Evolutionary conservation across 1,284 basidiomycete species (phyloP).

Genomic region (Ustilago vetiveriae): DNA sequence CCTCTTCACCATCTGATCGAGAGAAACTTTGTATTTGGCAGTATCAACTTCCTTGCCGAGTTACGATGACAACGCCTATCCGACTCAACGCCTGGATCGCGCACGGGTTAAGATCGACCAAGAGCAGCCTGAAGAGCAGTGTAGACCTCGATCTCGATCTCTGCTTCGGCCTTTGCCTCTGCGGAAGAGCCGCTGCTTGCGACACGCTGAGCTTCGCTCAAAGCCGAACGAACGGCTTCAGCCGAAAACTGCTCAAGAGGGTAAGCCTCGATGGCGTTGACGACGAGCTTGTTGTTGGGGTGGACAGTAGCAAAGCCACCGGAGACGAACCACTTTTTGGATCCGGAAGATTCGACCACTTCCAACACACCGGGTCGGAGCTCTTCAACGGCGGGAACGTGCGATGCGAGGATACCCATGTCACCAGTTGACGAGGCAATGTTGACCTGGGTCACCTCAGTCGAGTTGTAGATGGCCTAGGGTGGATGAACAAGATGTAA

Average conservation of each 20-base stretch:
- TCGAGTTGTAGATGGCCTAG: slow-evolving; percentile 58
- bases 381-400: slow-evolving; percentile 66
- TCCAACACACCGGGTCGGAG: slow-evolving; percentile 65
- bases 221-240: slow-evolving; percentile 87
- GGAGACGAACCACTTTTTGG: slow-evolving; percentile 74
- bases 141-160: slow-evolving; percentile 94
- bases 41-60: too few species aligned
- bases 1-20: too few species aligned
- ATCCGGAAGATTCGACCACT: slow-evolving; percentile 62
- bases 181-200: slow-evolving; percentile 84
- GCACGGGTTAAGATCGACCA: slow-evolving; percentile 55
- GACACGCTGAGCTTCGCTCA: slow-evolving; percentile 88
- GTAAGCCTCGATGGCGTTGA: slow-evolving; percentile 97
- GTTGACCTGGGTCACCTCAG: slow-evolving; percentile 64
- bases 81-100: too few species aligned
- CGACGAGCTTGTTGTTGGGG: slow-evolving; percentile 93
- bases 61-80: too few species aligned
- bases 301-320: slow-evolving; percentile 98
- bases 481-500: background rate
- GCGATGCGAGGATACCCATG: slow-evolving; percentile 66
- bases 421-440: slow-evolving; percentile 61
- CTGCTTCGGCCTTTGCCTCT: slow-evolving; percentile 91
- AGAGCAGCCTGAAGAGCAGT: slow-evolving; percentile 91
- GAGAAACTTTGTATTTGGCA: too few species aligned
- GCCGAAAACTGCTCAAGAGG: slow-evolving; percentile 87